These are phyloP conservation scores for Stemphylium beticola DNA, from an alignment of 2,329 filamentous ascomycete genomes.

Conservation along the genomic window DNA sequence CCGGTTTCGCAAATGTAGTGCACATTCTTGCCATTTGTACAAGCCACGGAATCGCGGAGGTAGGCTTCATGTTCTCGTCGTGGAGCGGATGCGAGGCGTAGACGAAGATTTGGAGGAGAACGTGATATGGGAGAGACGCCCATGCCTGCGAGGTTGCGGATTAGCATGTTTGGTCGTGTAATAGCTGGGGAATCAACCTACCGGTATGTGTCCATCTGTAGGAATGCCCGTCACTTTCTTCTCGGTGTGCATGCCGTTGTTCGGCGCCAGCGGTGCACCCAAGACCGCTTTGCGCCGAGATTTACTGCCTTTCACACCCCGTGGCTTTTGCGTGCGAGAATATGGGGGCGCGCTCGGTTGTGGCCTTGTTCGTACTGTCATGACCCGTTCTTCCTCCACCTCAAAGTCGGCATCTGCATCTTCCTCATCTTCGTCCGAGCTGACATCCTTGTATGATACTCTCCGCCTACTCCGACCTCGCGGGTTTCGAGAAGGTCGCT, in stretches of 20 bases:
- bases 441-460: slow-evolving; percentile 44
- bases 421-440: slow-evolving; percentile 31
- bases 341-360: slow-evolving; percentile 11
- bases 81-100: slow-evolving; percentile 68
- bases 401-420: slow-evolving; percentile 38
- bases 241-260: slow-evolving; percentile 9
- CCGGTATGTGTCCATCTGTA: slow-evolving; percentile 34
- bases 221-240: slow-evolving; percentile 22
- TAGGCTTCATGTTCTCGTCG: slow-evolving; percentile 53
- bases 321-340: slow-evolving; percentile 17
- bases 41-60: slow-evolving; percentile 65
- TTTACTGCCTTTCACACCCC: slow-evolving; percentile 7
- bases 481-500: slow-evolving; percentile 4
- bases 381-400: slow-evolving; percentile 20
- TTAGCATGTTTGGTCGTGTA: background rate
- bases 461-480: slow-evolving; percentile 22
- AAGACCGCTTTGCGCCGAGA: slow-evolving; percentile 24
- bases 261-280: slow-evolving; percentile 38
- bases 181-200: background rate
- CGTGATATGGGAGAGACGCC: slow-evolving; percentile 66
- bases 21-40: slow-evolving; percentile 66
- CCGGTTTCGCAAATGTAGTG: slow-evolving; percentile 71
- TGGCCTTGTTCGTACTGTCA: slow-evolving; percentile 15
- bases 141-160: slow-evolving; percentile 36
- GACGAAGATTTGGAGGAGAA: slow-evolving; percentile 73